phyloP scores from a whole-genome alignment of 202 grass and related monocot species.

The Cymbopogon flexuosus region DNA sequence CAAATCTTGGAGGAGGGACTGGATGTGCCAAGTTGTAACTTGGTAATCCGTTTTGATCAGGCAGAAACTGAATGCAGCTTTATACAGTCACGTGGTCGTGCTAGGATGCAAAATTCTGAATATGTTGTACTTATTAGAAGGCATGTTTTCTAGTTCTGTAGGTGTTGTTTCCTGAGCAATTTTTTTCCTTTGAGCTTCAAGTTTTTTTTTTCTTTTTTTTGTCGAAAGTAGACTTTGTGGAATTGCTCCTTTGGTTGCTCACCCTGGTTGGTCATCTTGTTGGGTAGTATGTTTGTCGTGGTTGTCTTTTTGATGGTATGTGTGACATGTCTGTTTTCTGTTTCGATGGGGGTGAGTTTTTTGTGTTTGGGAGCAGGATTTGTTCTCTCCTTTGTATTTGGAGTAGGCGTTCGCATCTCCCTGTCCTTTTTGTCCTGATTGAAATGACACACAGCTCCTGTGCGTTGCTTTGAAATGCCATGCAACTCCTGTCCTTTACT shows the following conservation, averaged over 20 bases:
- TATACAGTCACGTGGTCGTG: constrained; percentile 88
- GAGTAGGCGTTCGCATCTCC: neutral
- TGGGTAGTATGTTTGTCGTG: neutral
- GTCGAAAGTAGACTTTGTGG: constrained; percentile 3
- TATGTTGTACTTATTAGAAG: constrained; percentile 59
- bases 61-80: constrained; percentile 62
- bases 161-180: neutral
- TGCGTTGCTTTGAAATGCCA: neutral
- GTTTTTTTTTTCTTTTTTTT: neutral
- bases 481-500: too few relatives aligned
- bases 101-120: constrained; percentile 64
- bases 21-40: constrained; percentile 80
- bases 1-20: constrained; percentile 78
- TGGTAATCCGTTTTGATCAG: constrained; percentile 81
- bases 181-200: neutral
- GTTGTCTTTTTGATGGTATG: neutral
- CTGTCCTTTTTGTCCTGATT: neutral
- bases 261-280: neutral
- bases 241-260: neutral
- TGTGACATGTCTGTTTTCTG: neutral
- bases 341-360: neutral
- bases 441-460: neutral
- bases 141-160: constrained; percentile 34
- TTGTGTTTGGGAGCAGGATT: neutral
- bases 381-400: neutral